These are phyloP conservation scores for Candida frijolesensis DNA, from an alignment of 1,139 yeast species.

Conservation along the genomic window DNA sequence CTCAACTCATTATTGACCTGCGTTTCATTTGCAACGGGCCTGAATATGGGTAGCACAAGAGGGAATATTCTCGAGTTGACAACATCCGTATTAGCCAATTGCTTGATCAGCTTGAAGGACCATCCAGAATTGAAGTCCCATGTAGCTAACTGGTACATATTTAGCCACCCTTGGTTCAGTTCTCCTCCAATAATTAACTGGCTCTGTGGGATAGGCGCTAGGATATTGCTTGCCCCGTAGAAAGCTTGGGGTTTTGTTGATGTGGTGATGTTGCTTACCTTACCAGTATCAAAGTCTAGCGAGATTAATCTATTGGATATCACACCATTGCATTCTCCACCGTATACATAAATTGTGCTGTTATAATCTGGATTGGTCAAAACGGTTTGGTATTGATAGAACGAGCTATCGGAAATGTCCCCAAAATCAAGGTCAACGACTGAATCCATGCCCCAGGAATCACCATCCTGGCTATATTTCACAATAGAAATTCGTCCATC, in stretches of 20 bases:
- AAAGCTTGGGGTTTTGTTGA: constrained; percentile 47
- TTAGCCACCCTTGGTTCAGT: constrained; percentile 43
- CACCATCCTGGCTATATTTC: constrained; percentile 22
- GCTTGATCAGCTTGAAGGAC: constrained; percentile 34
- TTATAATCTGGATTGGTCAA: constrained; percentile 28
- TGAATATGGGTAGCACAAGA: constrained; percentile 39
- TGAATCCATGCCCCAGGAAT: constrained; percentile 26
- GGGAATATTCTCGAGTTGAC: constrained; percentile 34
- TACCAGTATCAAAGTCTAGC: constrained; percentile 22
- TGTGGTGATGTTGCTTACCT: constrained; percentile 40
- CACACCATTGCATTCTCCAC: constrained; percentile 31
- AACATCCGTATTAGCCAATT: constrained; percentile 13
- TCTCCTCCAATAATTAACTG: constrained; percentile 47
- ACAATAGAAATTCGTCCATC: constrained; percentile 27
- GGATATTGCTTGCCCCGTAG: constrained; percentile 42
- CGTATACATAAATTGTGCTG: constrained; percentile 38
- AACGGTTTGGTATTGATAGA: constrained; percentile 33
- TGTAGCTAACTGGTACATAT: constrained; percentile 48
- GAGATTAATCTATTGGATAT: constrained; percentile 37
- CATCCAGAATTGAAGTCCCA: constrained; percentile 50
- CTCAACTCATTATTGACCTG: constrained; percentile 22
- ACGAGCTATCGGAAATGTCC: constrained; percentile 31
- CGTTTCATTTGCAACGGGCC: constrained; percentile 22
- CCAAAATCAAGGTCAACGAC: constrained; percentile 21
- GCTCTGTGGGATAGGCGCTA: constrained; percentile 42